Conservation (phyloP, 108 stramenopile species). For the Cyclotella choctawhatcheeana region DNA sequence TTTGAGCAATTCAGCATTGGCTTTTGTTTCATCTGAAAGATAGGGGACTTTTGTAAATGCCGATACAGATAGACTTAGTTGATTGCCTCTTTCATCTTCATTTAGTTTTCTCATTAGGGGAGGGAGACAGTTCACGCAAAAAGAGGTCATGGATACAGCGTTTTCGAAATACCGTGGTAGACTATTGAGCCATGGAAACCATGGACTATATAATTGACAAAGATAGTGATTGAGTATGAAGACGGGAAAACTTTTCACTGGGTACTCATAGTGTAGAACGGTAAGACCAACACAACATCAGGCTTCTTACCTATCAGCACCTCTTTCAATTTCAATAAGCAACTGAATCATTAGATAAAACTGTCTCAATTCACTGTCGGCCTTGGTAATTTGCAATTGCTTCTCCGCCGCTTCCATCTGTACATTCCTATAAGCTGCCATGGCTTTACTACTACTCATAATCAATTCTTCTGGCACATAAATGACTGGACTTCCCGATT, state of each 20-base stretch:
- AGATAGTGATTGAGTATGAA: not conserved
- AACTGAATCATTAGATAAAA: constrained; percentile 54
- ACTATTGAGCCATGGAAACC: constrained; percentile 59
- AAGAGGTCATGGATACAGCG: constrained; percentile 51
- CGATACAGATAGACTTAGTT: constrained; percentile 3
- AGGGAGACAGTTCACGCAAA: constrained; percentile 42
- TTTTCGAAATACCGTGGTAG: constrained; percentile 52
- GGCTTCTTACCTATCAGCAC: constrained; percentile 31
- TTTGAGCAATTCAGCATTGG: constrained; percentile 15
- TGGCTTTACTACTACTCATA: constrained; percentile 44
- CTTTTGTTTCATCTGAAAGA: constrained; percentile 21
- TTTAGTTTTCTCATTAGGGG: constrained; percentile 36
- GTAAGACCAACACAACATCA: too few species aligned
- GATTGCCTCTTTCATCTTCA: constrained; percentile 30
- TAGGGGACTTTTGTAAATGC: constrained; percentile 27
- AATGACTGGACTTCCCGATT: constrained; percentile 45
- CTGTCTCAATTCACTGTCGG: constrained; percentile 19
- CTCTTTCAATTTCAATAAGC: constrained; percentile 49
- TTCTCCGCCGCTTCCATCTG: constrained; percentile 28
- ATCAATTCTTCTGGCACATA: constrained; percentile 52
- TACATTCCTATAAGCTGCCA: constrained; percentile 39
- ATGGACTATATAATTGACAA: constrained; percentile 20
- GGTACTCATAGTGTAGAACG: not conserved
- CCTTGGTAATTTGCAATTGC: not conserved
- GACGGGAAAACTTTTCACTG: not conserved